Evolutionary conservation across 805 yeast species (phyloP), one percentile per base, ranked within the genome.

Genomic region (Zygotorulaspora chibaensis): DNA sequence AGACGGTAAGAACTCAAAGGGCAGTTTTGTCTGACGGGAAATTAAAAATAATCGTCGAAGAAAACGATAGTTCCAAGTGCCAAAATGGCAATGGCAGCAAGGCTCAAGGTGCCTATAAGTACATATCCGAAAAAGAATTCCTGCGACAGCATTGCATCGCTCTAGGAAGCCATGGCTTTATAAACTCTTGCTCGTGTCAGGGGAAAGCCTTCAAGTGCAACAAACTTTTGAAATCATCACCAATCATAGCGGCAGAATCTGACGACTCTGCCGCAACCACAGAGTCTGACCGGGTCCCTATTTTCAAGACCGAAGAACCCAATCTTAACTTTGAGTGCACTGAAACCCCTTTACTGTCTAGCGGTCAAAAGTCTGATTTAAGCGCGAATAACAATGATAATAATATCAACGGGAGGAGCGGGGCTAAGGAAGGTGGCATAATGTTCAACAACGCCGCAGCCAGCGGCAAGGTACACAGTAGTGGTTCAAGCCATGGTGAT

Each of bases 1-100:
- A 55, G 35, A 61, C 61, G 4, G 55, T 52, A 35, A 51, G 56
- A 23, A 55, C 57, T 20, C 55, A 57, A 35, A 58, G 58, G 45
- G 68, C 66, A 1, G 51, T 56, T 17, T 38, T 63, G 28, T 53
- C 58, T 1, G 57, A 60, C 46, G 67, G 66, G 3, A 58, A 54
- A 38, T 43, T 62, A 26, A 54, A 59, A 37, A 62, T 63, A 12
- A 54, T 63, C 16, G 53, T 61, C 8, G 56, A 54, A 30, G 49
- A 53, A 16, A 30, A 48, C 6, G 50, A 50, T 11, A 35, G 40
- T 11, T 12, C 43, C 12, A 34, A 28, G 3, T 28, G 35, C 25
- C 42, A 23, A 10, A 26, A 41, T n/a, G 44, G 35, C n/a, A 46
- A 38, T 9, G 45, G 44, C n/a, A 18, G 43, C 11, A 16, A 33